These are phyloP conservation scores for Boletus coccyginus DNA, from an alignment of 768 basidiomycete species.

Conservation along the genomic window DNA sequence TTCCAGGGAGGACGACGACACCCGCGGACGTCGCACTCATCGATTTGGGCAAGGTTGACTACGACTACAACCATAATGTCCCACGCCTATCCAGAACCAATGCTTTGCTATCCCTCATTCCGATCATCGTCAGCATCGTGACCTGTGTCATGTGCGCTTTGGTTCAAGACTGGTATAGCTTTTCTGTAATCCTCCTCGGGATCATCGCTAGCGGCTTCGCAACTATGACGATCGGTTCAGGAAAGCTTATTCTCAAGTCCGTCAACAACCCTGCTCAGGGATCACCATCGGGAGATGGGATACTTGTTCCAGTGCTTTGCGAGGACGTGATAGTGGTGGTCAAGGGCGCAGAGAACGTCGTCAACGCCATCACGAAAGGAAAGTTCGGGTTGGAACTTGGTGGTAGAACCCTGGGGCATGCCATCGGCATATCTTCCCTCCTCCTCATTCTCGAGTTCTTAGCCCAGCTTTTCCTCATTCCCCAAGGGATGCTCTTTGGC, in stretches of 20 bases:
- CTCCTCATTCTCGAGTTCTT: constrained; percentile 31
- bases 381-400: constrained; percentile 19
- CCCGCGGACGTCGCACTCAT: constrained; percentile 19
- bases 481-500: constrained; percentile 32
- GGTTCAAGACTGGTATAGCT: constrained; percentile 30
- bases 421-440: constrained; percentile 25
- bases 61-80: neutral
- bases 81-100: neutral
- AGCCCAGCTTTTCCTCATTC: constrained; percentile 31
- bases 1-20: constrained; percentile 15
- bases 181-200: constrained; percentile 29
- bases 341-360: constrained; percentile 25
- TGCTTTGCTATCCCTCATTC: constrained; percentile 17
- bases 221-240: constrained; percentile 25
- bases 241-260: constrained; percentile 15
- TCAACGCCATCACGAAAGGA: constrained; percentile 31
- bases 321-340: constrained; percentile 25
- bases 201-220: constrained; percentile 30
- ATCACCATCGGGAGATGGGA: constrained; percentile 28
- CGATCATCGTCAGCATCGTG: constrained; percentile 24
- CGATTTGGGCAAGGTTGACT: constrained; percentile 7
- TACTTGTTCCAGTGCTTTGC: constrained; percentile 13
- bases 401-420: neutral
- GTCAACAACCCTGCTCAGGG: constrained; percentile 11
- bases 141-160: constrained; percentile 24